Evolutionary conservation across 1,284 basidiomycete genomes (phyloP).

Genomic region (Puccinia triticina): DNA sequence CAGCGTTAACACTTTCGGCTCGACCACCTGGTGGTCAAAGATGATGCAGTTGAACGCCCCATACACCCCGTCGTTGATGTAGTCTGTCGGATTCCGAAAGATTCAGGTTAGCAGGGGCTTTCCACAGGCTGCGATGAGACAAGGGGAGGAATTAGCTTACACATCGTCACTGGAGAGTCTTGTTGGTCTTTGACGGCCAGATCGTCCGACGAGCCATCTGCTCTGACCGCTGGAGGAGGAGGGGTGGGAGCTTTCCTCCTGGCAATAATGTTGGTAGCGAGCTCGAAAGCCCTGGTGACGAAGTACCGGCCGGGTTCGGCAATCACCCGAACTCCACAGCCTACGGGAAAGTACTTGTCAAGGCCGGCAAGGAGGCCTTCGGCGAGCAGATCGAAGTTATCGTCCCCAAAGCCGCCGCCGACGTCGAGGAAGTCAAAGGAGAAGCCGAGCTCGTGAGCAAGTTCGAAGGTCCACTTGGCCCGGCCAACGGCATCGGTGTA

Average conservation of each 20-base stretch:
- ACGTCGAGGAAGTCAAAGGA: conserved; percentile 78
- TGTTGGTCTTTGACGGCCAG: background rate
- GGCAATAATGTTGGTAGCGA: conserved; percentile 93
- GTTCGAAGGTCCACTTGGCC: conserved; percentile 81
- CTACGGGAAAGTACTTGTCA: conserved; percentile 80
- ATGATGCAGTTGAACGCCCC: conserved; percentile 97
- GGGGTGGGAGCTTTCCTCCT: conserved; percentile 63
- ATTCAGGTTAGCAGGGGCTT: background rate
- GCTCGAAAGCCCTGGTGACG: conserved; percentile 86
- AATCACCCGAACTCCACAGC: conserved; percentile 77
- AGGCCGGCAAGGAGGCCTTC: conserved; percentile 73
- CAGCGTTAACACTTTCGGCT: conserved; percentile 75
- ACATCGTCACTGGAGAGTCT: conserved; percentile 71
- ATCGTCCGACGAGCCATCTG: background rate
- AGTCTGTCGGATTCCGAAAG: conserved; percentile 63
- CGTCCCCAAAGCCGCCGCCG: conserved; percentile 93
- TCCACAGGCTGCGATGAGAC: background rate
- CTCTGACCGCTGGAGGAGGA: conserved; percentile 52
- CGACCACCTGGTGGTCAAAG: conserved; percentile 86
- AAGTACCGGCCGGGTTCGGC: conserved; percentile 96
- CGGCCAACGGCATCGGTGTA: conserved; percentile 88
- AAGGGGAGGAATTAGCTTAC: background rate
- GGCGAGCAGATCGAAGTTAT: conserved; percentile 81
- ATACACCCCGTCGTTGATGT: conserved; percentile 97
- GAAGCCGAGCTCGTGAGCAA: conserved; percentile 81